A percentile compares a stretch with the other conserved stretches of the same genome.
phyloP scores from a whole-genome alignment of 768 basidiomycete genomes.

The Mycena galericulata region DNA sequence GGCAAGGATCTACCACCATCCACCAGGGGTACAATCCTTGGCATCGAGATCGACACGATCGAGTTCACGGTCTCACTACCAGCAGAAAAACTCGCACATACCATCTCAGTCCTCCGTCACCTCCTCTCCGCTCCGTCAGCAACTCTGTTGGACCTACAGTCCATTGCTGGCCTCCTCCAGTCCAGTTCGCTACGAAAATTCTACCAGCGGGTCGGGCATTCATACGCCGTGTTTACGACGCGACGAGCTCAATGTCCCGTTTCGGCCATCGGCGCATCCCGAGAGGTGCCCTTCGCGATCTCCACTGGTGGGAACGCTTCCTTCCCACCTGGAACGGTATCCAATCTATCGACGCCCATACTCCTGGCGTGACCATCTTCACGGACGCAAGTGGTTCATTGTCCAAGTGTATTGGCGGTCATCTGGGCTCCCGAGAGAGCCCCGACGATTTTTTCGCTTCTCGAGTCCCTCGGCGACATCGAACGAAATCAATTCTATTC shows the following conservation, averaged over 20 bases:
- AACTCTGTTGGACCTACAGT: background rate
- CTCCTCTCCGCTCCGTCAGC: background rate
- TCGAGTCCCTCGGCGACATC: slow-evolving; percentile 5
- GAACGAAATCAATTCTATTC: slow-evolving; percentile 6
- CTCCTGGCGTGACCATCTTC: slow-evolving; percentile 2
- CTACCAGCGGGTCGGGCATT: background rate
- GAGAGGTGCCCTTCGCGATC: background rate
- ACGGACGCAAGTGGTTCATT: slow-evolving; percentile 16
- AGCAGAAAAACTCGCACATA: background rate
- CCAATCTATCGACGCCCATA: background rate
- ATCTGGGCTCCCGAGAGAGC: slow-evolving; percentile 14
- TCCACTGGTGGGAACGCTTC: slow-evolving; percentile 11
- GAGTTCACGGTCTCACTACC: background rate
- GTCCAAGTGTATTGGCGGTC: slow-evolving; percentile 13
- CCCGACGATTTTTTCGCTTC: slow-evolving; percentile 13
- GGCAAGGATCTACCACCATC: background rate
- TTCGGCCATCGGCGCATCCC: slow-evolving; percentile 2
- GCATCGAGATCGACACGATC: slow-evolving; percentile 4
- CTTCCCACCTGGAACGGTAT: slow-evolving; percentile 12
- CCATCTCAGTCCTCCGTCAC: background rate
- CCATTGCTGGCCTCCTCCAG: background rate
- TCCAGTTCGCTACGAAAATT: slow-evolving; percentile 2
- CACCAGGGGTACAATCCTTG: background rate
- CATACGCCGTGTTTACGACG: slow-evolving; percentile 2
- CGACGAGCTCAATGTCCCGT: background rate